Conservation (phyloP, 2,329 filamentous ascomycete genomes). For the Podosphaera fusca region DNA sequence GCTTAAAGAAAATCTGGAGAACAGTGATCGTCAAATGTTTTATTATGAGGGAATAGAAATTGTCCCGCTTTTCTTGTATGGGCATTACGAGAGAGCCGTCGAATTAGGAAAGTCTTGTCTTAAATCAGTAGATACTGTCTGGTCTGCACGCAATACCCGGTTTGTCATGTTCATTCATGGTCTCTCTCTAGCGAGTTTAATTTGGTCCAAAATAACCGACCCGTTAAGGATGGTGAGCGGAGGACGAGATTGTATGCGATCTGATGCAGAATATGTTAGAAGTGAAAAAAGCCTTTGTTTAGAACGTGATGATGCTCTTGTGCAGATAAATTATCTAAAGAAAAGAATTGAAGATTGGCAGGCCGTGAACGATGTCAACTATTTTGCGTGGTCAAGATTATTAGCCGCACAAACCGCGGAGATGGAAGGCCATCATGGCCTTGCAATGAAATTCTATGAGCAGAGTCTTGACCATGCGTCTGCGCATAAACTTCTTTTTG, state of each 20-base stretch:
- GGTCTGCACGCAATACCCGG: slow-evolving; percentile 35
- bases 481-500: slow-evolving; percentile 40
- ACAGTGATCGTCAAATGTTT: slow-evolving; percentile 38
- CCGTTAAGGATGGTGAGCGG: slow-evolving; percentile 7
- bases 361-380: slow-evolving; percentile 44
- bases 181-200: slow-evolving; percentile 28
- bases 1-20: slow-evolving; percentile 24
- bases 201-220: slow-evolving; percentile 17
- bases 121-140: slow-evolving; percentile 25
- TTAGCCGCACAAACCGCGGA: slow-evolving; percentile 48
- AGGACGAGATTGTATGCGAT: slow-evolving; percentile 16
- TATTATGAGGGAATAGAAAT: slow-evolving; percentile 48
- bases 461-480: slow-evolving; percentile 48
- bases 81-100: slow-evolving; percentile 35
- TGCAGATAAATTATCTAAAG: slow-evolving; percentile 29
- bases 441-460: slow-evolving; percentile 42
- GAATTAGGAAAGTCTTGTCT: slow-evolving; percentile 30
- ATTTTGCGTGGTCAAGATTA: slow-evolving; percentile 42
- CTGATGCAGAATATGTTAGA: slow-evolving; percentile 1
- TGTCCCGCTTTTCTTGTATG: slow-evolving; percentile 37
- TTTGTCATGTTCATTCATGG: slow-evolving; percentile 36
- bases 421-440: slow-evolving; percentile 30
- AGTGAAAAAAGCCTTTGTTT: slow-evolving; percentile 20
- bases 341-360: slow-evolving; percentile 41
- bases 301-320: slow-evolving; percentile 25